These are phyloP conservation scores for Hypoxylon rickii DNA, from an alignment of 495 filamentous ascomycete species.

Conservation along the genomic window DNA sequence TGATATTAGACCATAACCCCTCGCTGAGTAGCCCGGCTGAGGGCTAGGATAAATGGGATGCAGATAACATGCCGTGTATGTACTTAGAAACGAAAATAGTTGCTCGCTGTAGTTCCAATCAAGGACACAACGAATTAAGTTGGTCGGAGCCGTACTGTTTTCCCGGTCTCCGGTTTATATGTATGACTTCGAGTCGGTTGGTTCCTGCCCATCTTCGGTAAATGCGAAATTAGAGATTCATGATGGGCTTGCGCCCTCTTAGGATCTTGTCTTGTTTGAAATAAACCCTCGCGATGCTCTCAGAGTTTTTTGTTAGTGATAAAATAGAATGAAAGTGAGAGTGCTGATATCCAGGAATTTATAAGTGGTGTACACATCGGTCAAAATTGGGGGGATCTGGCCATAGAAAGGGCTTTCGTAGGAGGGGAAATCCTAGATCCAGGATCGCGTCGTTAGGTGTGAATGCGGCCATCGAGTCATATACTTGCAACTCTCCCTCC, in stretches of 20 bases:
- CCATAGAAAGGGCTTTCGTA: not conserved
- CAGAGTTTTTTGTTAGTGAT: no score
- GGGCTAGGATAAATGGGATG: no score
- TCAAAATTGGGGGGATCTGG: not conserved
- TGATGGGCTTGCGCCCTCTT: slow-evolving; percentile 37
- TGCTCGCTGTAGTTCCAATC: slow-evolving; percentile 11
- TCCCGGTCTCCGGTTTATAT: slow-evolving; percentile 26
- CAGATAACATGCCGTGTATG: no score
- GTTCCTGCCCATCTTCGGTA: slow-evolving; percentile 29
- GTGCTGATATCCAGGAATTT: slow-evolving; percentile 2
- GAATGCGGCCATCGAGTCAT: slow-evolving; percentile 25
- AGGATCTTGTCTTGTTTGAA: slow-evolving; percentile 31
- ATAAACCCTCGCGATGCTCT: slow-evolving; percentile 30
- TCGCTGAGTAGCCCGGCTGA: no score
- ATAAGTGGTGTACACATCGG: slow-evolving; percentile 15
- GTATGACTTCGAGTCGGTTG: slow-evolving; percentile 25
- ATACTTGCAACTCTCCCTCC: slow-evolving; percentile 50
- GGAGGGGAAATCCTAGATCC: not conserved
- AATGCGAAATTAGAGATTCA: slow-evolving; percentile 27
- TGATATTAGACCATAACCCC: slow-evolving; percentile 30
- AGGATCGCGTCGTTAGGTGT: not conserved
- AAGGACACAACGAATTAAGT: slow-evolving; percentile 7
- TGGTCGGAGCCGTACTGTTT: slow-evolving; percentile 28
- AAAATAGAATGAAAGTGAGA: slow-evolving; percentile 1
- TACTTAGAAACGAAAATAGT: slow-evolving; percentile 22